These are phyloP conservation scores for Dioscorea zingiberensis DNA, from an alignment of 106 monocot genomes.

Conservation along the genomic window DNA sequence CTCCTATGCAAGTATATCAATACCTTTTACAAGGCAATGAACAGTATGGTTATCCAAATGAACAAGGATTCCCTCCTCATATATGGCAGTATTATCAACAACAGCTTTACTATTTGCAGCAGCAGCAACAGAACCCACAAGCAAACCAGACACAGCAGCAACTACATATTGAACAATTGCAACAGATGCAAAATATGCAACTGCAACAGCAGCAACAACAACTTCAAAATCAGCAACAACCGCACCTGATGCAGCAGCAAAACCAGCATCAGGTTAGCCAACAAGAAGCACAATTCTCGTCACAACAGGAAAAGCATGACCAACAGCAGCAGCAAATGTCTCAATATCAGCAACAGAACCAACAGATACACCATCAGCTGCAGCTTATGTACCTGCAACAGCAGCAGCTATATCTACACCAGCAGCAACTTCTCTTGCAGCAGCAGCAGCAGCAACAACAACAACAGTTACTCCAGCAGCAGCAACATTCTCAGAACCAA, in stretches of 20 bases:
- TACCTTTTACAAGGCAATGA: constrained; percentile 25
- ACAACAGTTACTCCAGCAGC: constrained; percentile 22
- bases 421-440: constrained; percentile 27
- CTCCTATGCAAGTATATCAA: constrained; percentile 29
- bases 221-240: neutral
- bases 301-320: constrained; percentile 5
- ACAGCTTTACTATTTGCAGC: constrained; percentile 47
- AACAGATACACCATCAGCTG: constrained; percentile 13
- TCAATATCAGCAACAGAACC: constrained; percentile 20
- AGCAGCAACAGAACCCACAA: constrained; percentile 28
- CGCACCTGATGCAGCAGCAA: constrained; percentile 19
- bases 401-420: constrained; percentile 6
- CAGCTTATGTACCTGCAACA: constrained; percentile 22
- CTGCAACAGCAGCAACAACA: neutral
- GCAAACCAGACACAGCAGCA: constrained; percentile 17
- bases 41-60: constrained; percentile 29
- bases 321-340: constrained; percentile 5
- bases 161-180: constrained; percentile 8
- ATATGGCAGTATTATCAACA: constrained; percentile 75
- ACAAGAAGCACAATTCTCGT: no score
- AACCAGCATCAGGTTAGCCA: constrained; percentile 2
- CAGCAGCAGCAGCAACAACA: constrained; percentile 35
- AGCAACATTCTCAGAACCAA: constrained; percentile 13
- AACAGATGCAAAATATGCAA: neutral
- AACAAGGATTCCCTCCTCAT: constrained; percentile 38